phyloP scores from a whole-genome alignment of 495 filamentous ascomycete genomes.

The Beverwykella pulmonaria region DNA sequence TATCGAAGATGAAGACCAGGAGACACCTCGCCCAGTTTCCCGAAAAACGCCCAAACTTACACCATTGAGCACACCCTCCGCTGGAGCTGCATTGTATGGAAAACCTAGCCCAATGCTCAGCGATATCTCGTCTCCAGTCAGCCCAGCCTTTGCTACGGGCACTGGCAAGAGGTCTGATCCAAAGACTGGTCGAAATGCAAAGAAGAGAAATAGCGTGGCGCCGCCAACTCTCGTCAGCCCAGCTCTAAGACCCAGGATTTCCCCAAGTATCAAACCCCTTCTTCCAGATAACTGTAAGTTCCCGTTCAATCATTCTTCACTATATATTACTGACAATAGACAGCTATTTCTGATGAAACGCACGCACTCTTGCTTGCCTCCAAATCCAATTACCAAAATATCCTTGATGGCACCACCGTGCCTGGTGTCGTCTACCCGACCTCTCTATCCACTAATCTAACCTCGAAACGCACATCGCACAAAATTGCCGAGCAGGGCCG shows the following conservation, averaged over 20 bases:
- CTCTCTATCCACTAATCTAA: slow-evolving; percentile 86
- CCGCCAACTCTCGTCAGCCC: slow-evolving; percentile 75
- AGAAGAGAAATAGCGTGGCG: slow-evolving; percentile 75
- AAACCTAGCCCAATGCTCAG: slow-evolving; percentile 35
- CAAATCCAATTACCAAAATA: slow-evolving; percentile 98
- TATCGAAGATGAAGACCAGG: slow-evolving; percentile 20
- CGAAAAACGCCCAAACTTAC: slow-evolving; percentile 46
- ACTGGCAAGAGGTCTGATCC: slow-evolving; percentile 38
- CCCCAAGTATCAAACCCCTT: slow-evolving; percentile 89
- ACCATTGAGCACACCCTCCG: slow-evolving; percentile 40
- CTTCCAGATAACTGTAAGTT: slow-evolving; percentile 73
- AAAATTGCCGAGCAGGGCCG: slow-evolving; percentile 97
- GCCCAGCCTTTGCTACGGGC: slow-evolving; percentile 22
- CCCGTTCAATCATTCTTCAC: slow-evolving; percentile 15
- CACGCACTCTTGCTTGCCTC: slow-evolving; percentile 85
- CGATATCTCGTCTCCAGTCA: slow-evolving; percentile 35
- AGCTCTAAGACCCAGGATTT: slow-evolving; percentile 87
- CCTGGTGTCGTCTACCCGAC: slow-evolving; percentile 90
- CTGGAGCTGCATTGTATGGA: slow-evolving; percentile 14
- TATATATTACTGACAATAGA: slow-evolving; percentile 30
- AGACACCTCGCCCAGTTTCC: slow-evolving; percentile 41
- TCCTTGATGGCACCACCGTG: slow-evolving; percentile 86
- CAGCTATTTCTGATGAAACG: slow-evolving; percentile 64
- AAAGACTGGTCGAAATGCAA: slow-evolving; percentile 45
- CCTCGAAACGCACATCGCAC: slow-evolving; percentile 94